These are phyloP conservation scores for Silene latifolia DNA, from an alignment of 148 eudicot species.

Conservation along the genomic window DNA sequence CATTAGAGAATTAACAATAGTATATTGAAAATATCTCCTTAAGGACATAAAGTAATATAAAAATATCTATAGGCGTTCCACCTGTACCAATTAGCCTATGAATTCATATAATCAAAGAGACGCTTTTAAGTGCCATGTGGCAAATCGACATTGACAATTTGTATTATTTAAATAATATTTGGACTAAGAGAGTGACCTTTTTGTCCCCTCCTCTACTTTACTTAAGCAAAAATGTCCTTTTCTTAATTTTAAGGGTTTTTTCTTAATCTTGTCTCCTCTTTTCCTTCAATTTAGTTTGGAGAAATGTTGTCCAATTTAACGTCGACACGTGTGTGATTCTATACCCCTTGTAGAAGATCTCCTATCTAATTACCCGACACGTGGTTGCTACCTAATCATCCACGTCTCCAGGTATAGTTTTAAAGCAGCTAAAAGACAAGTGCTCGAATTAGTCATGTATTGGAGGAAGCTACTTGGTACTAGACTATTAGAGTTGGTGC, in stretches of 20 bases:
- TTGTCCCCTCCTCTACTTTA: slow-evolving; percentile 7
- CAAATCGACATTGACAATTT: slow-evolving; percentile 19
- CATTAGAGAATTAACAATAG: background rate
- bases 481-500: background rate
- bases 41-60: background rate
- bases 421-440: slow-evolving; percentile 10
- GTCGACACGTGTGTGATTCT: slow-evolving; percentile 2
- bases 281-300: slow-evolving; percentile 18
- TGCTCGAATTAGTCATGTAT: background rate
- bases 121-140: background rate
- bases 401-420: slow-evolving; percentile 7
- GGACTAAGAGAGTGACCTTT: slow-evolving; percentile 15
- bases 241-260: background rate
- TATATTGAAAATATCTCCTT: too few species aligned
- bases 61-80: background rate
- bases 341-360: background rate
- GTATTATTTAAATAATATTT: background rate
- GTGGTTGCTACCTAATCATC: background rate
- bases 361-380: background rate
- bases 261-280: background rate
- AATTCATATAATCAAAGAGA: background rate
- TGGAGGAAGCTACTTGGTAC: slow-evolving; percentile 4
- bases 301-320: background rate
- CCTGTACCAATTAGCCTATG: background rate
- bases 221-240: background rate